Base-by-base conservation (phyloP, 495 filamentous ascomycete genomes). In the Hyaloscypha finlandica region DNA sequence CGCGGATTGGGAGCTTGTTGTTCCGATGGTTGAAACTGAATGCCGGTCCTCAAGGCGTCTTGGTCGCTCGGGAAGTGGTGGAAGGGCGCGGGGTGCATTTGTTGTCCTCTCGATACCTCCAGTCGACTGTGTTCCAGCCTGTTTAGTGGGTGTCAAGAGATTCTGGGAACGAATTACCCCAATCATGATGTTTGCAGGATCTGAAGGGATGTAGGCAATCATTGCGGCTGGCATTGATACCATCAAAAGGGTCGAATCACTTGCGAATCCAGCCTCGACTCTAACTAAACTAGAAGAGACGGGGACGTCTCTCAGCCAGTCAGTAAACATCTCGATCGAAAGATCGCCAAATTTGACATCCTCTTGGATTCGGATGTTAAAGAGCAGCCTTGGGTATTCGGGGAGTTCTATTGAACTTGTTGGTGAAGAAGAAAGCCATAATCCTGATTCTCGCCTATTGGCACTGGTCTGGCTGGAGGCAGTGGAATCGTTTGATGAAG, bases 141-240 rank as follows among this genome's bases (percentile, higher is more conserved):
- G 12, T 37, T 37, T 37, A 3, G 8, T 1, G 8, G 6, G 35
- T 37, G 35, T 37, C 35, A 61, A 32, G 19, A 58, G 30, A 32
- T 58, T 58, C 29, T 16, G 8, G 20, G 55, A 58, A 1, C 25
- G 19, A 22, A 29, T 32, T 16, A 58, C 30, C 55, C 55, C 55
- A 30, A 58, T 3, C 25, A 58, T 58, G 30, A 16, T 58, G 20
- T 37, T 58, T 16, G 55, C 55, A 58, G 55, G 6, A 58, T 58
- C 6, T 11, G 14, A 16, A 16, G 55, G 55, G 8, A 58, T 12
- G 29, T 58, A 58, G 8, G 22, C 55, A 30, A 58, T 19, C 30
- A 58, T 30, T 16, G 30, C 30, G 29, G 29, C 29, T 30, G 55
- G 55, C 29, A 58, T 58, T 8, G 55, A 58, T 30, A 32, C 55